Evolutionary conservation across 306 rosid genomes (phyloP), one percentile per base, ranked within the genome.

Genomic region (Corylus heterophylla): DNA sequence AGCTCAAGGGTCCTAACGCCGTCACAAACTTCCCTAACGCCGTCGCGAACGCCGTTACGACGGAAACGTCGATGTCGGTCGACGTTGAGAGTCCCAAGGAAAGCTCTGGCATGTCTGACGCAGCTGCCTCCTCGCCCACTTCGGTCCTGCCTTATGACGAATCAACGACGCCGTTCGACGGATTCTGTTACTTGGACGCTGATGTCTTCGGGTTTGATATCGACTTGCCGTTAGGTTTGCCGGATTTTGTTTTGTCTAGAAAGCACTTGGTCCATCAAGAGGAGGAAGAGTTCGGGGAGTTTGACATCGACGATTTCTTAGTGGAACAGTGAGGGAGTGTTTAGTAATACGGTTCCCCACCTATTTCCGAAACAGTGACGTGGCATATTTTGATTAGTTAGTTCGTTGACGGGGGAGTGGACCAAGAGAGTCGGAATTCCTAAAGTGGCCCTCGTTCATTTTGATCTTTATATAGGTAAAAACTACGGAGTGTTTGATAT

Each of bases 271-370:
- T 4, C 51, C 31, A 9, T 7, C 1, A 8, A 5, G 84, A 79
- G 55, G 86, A 84, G 37, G 94, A 87, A 7, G 89, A 90, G 71
- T 94, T 94, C 72, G 82, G 96, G 76, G 98, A 94, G 78, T 84
- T 94, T 48, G 92, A 94, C 83, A 20, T 86, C 12, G 84, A 89
- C 49, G 90, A 89, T 50, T 90, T 90, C 82, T 27, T 86, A 73
- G 86, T 72, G 17, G 88, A 12, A 45, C 35, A 27, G 3, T 3
- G 22, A 9, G 55, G 86, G 85, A 39, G 20, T 35, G 54, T 81
- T 68, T 14, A 31, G 87, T 85, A 87, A 82, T 79, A 77, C 35
- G 6, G 1, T 4, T 14, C 72, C 3, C 10, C 51, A 3, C 8
- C 5, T 7, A 1, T 64, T 8, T 14, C 22, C 27, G 2, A 0